Evolutionary conservation across 2,329 filamentous ascomycete genomes (phyloP), one percentile per base, ranked within the genome.

Genomic region (Trichophaea hybrida): DNA sequence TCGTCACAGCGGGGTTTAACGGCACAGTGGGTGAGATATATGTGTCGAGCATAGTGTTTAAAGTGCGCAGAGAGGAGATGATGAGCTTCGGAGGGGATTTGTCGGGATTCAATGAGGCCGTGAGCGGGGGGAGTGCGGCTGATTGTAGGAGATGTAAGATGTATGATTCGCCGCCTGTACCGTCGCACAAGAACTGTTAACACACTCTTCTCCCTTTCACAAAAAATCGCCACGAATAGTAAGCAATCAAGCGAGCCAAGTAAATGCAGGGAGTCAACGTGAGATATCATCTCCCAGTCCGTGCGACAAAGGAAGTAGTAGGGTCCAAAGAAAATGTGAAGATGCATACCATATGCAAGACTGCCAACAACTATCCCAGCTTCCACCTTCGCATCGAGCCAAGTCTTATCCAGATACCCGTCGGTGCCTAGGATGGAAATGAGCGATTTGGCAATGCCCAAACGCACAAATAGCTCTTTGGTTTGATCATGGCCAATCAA

Each of bases 401-500:
- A 59, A 57, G 59, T 31, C 35, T 10, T 56, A 51, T 17, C 57
- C 55, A 17, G 54, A 57, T 34, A 38, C 15, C 34, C 40, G 13
- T 54, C 34, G 44, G 58, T 56, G 58, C 72, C 71, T 43, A 85
- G 72, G 55, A 80, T 71, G 38, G 76, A 74, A 33, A 80, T 75
- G 53, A 86, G 74, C 37, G 79, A 78, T 57, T 80, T 78, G 51
- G 93, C 73, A 33, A 87, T 76, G 15, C 90, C 90, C 58, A 80
- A 74, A 60, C 76, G 76, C 44, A 96, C 78, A 76, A 84, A 90
- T 59, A 81, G 73, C 72, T 91, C 85, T 73, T 98, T 98, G 71
- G 84, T 84, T 71, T 91, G 83, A 37, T 85, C 79, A 72, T 97
- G 88, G 31, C 93, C 93, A 61, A 95, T 82, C 52, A 94, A 79